Evolutionary conservation across 257 asterid species (phyloP), one percentile per base, ranked within the genome.

Genomic region (Primulina huaijiensis): DNA sequence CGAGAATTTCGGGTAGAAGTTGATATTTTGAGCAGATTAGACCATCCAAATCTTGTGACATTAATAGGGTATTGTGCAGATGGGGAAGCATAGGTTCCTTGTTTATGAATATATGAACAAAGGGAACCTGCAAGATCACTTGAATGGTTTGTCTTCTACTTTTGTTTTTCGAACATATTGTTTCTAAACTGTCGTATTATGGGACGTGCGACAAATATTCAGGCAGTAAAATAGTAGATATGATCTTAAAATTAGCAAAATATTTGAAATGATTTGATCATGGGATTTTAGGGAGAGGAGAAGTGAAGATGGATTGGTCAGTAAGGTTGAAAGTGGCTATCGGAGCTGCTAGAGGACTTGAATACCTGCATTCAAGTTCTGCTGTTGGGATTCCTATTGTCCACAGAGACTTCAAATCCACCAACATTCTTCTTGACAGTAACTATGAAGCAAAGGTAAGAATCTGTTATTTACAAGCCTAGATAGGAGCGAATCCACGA

Each of bases 351-450:
- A 85, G 86, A 80, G 96, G 99, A 70, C 96, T 93, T 62, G 90
- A 96, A 31, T 93, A 93, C 77, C 96, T 93, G 61, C 99, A 93
- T 70, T 90, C 99, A 6, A 83, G 91, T 80, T 79, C 91, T 66
- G 85, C 89, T 19, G 96, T 93, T 7, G 99, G 99, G 65, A 90
- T 85, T 79, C 97, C 99, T 64, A 90, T 90, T 53, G 82, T 90
- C 57, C 97, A 94, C 68, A 81, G 99, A 75, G 97, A 94, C 85
- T 93, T 93, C 78, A 93, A 93, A 81, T 93, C 99, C 16, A 89
- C 99, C 67, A 93, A 93, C 72, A 91, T 93, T 74, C 96, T 93
- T 64, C 85, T 93, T 19, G 94, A 87, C 68, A 79, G 74, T 65
- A 90, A 84, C 77, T 93, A 78, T 56, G 99, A 93, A 73, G 92